Base-by-base conservation (phyloP, 768 basidiomycete genomes). In the Albatrellus ellisii region DNA sequence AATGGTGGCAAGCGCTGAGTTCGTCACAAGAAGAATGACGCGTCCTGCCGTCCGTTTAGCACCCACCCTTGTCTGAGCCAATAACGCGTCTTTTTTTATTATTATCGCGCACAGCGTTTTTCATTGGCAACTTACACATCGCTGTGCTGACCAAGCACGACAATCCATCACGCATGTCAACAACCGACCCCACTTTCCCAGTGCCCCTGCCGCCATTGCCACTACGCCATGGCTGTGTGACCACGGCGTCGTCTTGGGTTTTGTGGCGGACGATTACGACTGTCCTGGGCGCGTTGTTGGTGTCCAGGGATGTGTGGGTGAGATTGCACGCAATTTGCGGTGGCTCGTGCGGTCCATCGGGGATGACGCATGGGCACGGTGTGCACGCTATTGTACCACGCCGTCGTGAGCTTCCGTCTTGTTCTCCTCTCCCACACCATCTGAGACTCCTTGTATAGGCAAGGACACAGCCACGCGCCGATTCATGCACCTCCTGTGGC, bases 321-420 rank as follows among this genome's bases (percentile, higher is more conserved):
- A 89, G 52, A 64, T 88, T 9, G 68, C 68, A 3, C 63, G 82
- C 18, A 77, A 77, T 6, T 75, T 80, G 1, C 59, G 73, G 10
- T 71, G 77, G 55, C 66, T 88, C 15, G 67, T 87, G 4, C 88
- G 86, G 86, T 67, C 63, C n/a, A 75, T 80, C 46, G 52, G 63
- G 4, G 70, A 79, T 43, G 80, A 85, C 52, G 66, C 75, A 0
- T 88, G 86, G 61, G 75, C 79, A 21, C 69, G 86, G 26, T 88
- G 84, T 51, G 72, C 87, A 33, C 75, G 87, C 4, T 85, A 90
- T 48, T 88, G 27, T 88, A 79, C 59, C 74, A 87, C 56, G 75
- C 75, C 44, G 59, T 89, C 45, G 78, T 88, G 52, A 82, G 80
- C 61, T 89, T 77, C 65, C 87, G 84, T 84, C 58, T 52, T 80